These are phyloP conservation scores for Zasmidium angulare DNA, from an alignment of 2,329 filamentous ascomycete species.

Conservation along the genomic window DNA sequence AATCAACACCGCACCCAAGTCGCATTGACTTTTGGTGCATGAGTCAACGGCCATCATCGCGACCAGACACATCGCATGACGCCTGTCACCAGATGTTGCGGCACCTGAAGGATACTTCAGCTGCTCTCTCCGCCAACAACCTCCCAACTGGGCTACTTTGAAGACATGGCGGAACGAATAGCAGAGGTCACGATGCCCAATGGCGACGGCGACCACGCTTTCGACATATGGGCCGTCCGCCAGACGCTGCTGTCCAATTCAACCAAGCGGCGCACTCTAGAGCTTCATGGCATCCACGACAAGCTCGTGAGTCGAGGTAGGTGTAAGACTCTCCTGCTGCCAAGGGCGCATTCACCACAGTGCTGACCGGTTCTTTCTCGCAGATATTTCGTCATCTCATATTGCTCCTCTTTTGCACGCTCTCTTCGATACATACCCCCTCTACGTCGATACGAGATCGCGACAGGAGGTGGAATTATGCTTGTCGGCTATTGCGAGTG, in stretches of 20 bases:
- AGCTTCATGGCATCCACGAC: constrained; percentile 47
- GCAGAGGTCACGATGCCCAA: constrained; percentile 9
- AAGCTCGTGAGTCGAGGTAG: constrained; percentile 45
- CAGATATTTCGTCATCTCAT: constrained; percentile 24
- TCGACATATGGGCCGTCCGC: constrained; percentile 29
- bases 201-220: constrained; percentile 17
- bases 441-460: constrained; percentile 83
- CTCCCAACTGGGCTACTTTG: background rate
- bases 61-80: background rate
- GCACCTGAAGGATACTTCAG: background rate
- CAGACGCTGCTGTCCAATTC: constrained; percentile 47
- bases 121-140: background rate
- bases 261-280: constrained; percentile 47
- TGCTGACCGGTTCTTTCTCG: constrained; percentile 11
- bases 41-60: background rate
- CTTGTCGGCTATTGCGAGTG: constrained; percentile 65
- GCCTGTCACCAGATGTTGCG: background rate
- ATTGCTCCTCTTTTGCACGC: constrained; percentile 54
- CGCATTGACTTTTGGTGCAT: background rate
- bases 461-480: constrained; percentile 81
- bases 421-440: constrained; percentile 82
- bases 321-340: constrained; percentile 17
- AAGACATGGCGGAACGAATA: constrained; percentile 27
- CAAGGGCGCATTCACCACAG: background rate
- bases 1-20: background rate